phyloP scores from a whole-genome alignment of 805 yeast species.

The Candida schatavii region DNA sequence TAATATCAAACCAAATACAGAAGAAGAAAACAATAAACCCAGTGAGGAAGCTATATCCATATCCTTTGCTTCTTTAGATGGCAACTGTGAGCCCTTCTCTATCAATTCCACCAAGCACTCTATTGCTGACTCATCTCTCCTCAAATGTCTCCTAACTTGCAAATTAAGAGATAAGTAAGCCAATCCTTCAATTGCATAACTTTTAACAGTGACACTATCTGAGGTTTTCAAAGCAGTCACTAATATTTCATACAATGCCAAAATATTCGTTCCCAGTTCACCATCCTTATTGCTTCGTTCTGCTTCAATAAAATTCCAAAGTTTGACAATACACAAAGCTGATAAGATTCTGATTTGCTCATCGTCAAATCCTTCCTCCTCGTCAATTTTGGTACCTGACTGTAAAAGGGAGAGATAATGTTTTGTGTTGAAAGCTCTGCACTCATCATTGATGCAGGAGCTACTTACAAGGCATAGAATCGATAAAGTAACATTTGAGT shows the following conservation, averaged over 20 bases:
- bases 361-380: conserved; percentile 9
- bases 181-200: conserved; percentile 41
- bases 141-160: conserved; percentile 26
- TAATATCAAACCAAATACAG: conserved; percentile 40
- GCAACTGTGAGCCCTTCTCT: conserved; percentile 4
- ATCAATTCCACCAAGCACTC: conserved; percentile 14
- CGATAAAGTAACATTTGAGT: neutral
- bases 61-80: neutral
- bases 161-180: conserved; percentile 46
- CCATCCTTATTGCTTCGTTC: conserved; percentile 19
- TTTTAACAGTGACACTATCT: conserved; percentile 11
- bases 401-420: conserved; percentile 42
- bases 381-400: conserved; percentile 24
- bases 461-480: conserved; percentile 16
- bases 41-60: neutral
- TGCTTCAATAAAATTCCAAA: conserved; percentile 48
- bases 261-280: conserved; percentile 11
- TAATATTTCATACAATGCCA: conserved; percentile 27
- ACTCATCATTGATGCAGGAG: conserved; percentile 49
- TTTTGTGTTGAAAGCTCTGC: conserved; percentile 46
- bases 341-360: conserved; percentile 31
- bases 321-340: conserved; percentile 49
- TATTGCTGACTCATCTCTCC: conserved; percentile 33
- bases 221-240: conserved; percentile 6
- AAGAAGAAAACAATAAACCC: conserved; percentile 10